Evolutionary conservation across 257 asterid genomes (phyloP), one percentile per base, ranked within the genome.

Genomic region (Misopates orontium): DNA sequence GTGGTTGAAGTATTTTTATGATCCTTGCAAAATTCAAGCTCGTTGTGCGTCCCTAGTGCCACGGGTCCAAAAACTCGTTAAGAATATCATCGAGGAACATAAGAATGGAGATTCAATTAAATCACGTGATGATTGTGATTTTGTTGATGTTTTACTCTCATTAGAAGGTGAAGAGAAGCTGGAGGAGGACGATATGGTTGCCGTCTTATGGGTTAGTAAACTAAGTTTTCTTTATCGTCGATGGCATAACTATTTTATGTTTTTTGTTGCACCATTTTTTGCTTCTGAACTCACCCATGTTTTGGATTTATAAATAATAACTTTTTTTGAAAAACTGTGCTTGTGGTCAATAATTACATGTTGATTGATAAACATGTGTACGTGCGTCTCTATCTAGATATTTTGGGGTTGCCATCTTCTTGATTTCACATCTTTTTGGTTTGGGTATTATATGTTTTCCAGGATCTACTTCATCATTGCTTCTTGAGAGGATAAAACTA

Each of bases 161-260:
- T 64, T 85, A 31, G 75, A 72, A 16, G 87, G 86, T 22, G 85
- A 82, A 22, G 87, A 80, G 67, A 80, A 75, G 69, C 82, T 78
- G 20, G 66, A 59, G 11, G 80, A 82, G 36, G 86, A 76, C 17
- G 88, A 85, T 10, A 82, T 80, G 88, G 76, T 80, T 23, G 86
- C 91, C 22, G 75, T 85, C 44, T 74, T 85, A 50, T 82, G 88
- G 88, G 91, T 85, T 20, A 76, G 85, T 74, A 66, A 2, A 28
- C 36, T 28, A 28, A 28, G 36, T 7, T 28, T 28, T 28, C 36
- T 28, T 28, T 2, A 28, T 28, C 7, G 4, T 28, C 7, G 36
- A 7, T 17, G 3, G 15, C 14, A 45, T 4, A 11, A 45, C 13
- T 11, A 45, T 45, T 4, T 45, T 8, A 4, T 47, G 10, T 0